phyloP scores from a whole-genome alignment of 495 filamentous ascomycete genomes.

The Neurospora sp. region DNA sequence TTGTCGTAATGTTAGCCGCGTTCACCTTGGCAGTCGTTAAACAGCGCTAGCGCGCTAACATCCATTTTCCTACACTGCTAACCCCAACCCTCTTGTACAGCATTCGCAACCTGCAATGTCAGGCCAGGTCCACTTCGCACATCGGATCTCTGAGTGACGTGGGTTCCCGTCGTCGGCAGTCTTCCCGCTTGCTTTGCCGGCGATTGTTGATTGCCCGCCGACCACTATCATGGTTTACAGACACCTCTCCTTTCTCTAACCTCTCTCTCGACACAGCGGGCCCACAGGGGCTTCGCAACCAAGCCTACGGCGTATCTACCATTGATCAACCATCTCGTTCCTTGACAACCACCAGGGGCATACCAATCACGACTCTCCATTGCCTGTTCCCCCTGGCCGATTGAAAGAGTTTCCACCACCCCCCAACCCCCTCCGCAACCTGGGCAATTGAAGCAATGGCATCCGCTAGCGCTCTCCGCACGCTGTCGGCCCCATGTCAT shows the following conservation, averaged over 20 bases:
- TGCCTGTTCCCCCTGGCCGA: neutral
- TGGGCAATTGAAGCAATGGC: neutral
- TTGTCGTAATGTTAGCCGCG: neutral
- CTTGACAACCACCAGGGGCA: neutral
- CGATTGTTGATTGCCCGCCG: neutral
- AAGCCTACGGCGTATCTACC: neutral
- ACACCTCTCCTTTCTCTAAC: neutral
- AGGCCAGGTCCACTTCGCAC: neutral
- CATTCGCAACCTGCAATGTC: neutral
- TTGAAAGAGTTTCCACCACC: neutral
- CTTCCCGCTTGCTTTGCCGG: neutral
- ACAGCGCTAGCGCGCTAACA: neutral
- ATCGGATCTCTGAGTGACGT: neutral
- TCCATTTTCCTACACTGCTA: neutral
- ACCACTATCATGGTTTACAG: neutral
- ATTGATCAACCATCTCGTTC: neutral
- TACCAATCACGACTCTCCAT: neutral
- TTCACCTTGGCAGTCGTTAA: neutral
- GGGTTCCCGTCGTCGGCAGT: neutral
- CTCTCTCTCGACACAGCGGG: neutral
- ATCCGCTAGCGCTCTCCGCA: neutral
- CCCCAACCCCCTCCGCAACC: neutral
- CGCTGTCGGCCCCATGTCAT: neutral
- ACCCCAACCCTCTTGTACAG: neutral
- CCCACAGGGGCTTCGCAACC: neutral